Evolutionary conservation across 257 asterid species (phyloP), one percentile per base, ranked within the genome.

Genomic region (Mitragyna speciosa): DNA sequence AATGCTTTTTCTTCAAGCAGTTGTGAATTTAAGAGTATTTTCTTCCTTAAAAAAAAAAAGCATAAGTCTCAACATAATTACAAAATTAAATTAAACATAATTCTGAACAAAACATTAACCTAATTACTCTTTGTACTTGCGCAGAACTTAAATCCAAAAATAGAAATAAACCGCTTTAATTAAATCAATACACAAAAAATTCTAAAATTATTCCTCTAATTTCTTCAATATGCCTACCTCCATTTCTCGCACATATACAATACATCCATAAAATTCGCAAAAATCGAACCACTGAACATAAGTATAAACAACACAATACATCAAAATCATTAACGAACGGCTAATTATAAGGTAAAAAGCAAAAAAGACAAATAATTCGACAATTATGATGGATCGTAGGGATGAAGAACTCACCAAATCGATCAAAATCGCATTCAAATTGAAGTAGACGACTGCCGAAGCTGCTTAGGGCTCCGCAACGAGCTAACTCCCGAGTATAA

Each of bases 351-450:
- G 4, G 12, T 64, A 12, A 28, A 14, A 26, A 64, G 7, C 15
- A 28, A 12, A 28, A 63, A 8, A 9, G 4, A 41, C 28, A 43
- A 6, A 3, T 17, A 76, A 64, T 24, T 19, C 74, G 65, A 28
- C 4, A 19, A 67, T 49, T 30, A 19, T 2, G 1, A 49, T 49
- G 26, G 39, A 24, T 77, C 31, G 70, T 31, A 24, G 12, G n/a
- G 39, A 39, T n/a, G 3, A 36, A 76, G 26, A 73, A 73, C 26
- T 33, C 45, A 72, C 51, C 33, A 73, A 22, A 22, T 4, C 6
- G 33, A 73, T 47, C 15, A 79, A 65, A 80, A 15, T 28, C 76
- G 28, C 67, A 52, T 67, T 52, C 64, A 20, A 80, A 66, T n/a
- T 26, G 22, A 15, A 31, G 76, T 17, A 47, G 75, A 36, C 12